phyloP scores from a whole-genome alignment of 176 grass and related monocot species.

The Oryza longistaminata region DNA sequence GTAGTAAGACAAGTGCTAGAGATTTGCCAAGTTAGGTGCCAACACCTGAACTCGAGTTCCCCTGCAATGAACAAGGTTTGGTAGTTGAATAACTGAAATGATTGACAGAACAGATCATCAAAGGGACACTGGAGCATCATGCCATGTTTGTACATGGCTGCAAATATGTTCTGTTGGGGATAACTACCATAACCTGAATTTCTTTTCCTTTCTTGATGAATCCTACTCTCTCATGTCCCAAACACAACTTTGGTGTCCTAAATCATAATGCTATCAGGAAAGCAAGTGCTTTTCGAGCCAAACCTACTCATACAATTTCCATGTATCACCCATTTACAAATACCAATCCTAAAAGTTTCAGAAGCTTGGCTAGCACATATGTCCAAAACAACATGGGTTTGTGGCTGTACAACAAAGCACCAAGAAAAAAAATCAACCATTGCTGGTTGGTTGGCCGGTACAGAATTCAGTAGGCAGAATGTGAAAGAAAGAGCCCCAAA shows the following conservation, averaged over 20 bases:
- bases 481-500: not conserved
- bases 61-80: slow-evolving; percentile 10
- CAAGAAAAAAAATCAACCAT: not conserved
- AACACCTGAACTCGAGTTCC: slow-evolving; percentile 20
- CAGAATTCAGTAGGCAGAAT: not conserved
- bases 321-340: not conserved
- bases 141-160: slow-evolving; percentile 1
- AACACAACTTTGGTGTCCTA: not conserved
- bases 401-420: not conserved
- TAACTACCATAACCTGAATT: not conserved
- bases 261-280: no score
- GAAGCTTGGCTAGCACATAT: not conserved
- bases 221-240: not conserved
- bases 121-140: not conserved
- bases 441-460: not conserved
- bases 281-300: no score
- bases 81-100: not conserved
- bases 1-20: not conserved
- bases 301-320: not conserved
- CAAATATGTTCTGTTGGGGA: not conserved
- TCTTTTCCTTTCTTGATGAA: not conserved
- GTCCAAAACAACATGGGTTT: not conserved
- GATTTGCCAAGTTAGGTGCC: slow-evolving; percentile 19
- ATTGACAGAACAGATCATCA: not conserved
- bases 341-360: not conserved